Conservation (phyloP, 768 basidiomycete species). For the Scleroderma bovista region DNA sequence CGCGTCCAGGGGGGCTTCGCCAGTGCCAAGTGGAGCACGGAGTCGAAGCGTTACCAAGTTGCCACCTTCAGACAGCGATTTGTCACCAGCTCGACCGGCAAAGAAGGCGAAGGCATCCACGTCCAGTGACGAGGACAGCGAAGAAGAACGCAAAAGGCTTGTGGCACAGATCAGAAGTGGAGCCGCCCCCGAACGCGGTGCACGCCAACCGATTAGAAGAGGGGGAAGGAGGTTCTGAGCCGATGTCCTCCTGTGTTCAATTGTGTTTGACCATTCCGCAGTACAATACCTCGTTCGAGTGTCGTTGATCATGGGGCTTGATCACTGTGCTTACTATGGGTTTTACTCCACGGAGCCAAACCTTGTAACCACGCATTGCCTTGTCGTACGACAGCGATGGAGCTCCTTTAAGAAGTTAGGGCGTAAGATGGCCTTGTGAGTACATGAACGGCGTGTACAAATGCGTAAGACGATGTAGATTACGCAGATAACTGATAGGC, state of each 20-base stretch:
- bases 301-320: neutral
- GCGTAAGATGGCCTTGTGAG: neutral
- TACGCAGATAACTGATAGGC: neutral
- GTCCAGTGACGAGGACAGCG: constrained; percentile 55
- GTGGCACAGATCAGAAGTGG: constrained; percentile 39
- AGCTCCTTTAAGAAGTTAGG: no score
- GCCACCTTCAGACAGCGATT: constrained; percentile 39
- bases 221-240: constrained; percentile 72
- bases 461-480: neutral
- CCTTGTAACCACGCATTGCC: no score
- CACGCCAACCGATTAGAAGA: constrained; percentile 71
- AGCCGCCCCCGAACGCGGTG: constrained; percentile 39
- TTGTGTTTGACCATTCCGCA: no score
- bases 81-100: constrained; percentile 45
- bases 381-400: no score
- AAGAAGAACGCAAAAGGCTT: constrained; percentile 42
- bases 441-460: neutral
- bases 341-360: no score
- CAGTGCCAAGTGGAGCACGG: constrained; percentile 12
- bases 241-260: no score
- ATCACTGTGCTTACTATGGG: no score
- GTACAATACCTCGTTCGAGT: neutral
- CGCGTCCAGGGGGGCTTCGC: constrained; percentile 10
- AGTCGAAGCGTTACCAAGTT: constrained; percentile 18
- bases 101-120: constrained; percentile 39